Base-by-base conservation (phyloP, 2,329 filamentous ascomycete species). In the Fusarium abutilonis region DNA sequence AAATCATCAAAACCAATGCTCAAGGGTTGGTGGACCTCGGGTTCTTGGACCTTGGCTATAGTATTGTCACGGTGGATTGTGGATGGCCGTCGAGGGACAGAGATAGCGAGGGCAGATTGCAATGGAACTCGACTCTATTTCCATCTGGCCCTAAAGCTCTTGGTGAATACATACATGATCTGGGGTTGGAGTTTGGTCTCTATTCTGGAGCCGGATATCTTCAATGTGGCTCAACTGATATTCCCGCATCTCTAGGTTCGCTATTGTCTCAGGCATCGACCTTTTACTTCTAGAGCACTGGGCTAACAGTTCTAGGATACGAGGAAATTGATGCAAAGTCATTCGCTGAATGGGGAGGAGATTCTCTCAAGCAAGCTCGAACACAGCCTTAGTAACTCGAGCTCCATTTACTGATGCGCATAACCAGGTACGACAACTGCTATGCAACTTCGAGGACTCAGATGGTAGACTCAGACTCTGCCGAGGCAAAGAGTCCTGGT, bases 61-160 rank as follows among this genome's bases (percentile, higher is more conserved):
- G 74, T 2, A 80, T 82, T 52, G 81, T 87, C 29, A 85, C 83
- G 0, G 78, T 80, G 0, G 86, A 88, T 64, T 88, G 84, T 50
- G 85, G 86, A 1, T 88, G 85, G 86, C 78, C 74, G 19, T 67
- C 73, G 0, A 64, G 63, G 14, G 69, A 76, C 8, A 72, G 78
- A 4, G 75, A 81, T 34, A 68, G 73, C 0, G 71, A 83, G 9
- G 80, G 80, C 2, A 75, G 75, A 17, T 72, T 85, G 4, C 78
- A 80, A 11, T 86, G 81, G 78, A 82, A 86, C 51, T 62, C 71
- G 7, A 77, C 71, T 0, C 65, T 79, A 1, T 86, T 86, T 28
- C 84, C 83, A 0, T 80, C 80, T 0, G 82, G 80, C 0, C 77
- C 82, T 14, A 77, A 75, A 19, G 81, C 77, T 1, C 69, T 86